Evolutionary conservation across 495 filamentous ascomycete species (phyloP), one percentile per base, ranked within the genome.

Genomic region (Sabuloglossum arenarium): DNA sequence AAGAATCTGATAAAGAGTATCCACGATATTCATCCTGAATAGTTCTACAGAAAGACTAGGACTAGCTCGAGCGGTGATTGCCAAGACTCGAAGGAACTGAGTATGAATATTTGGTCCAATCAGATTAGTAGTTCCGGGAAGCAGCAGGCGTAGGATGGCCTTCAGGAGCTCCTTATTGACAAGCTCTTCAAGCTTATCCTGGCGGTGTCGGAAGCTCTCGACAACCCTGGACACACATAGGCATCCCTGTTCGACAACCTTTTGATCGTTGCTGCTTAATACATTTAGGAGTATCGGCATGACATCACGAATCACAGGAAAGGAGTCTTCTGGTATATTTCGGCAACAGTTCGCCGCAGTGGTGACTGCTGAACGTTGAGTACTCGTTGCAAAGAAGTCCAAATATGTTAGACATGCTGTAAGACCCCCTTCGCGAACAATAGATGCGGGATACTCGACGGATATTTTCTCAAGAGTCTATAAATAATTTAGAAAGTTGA

Each of bases 281-380:
- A 97, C 93, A 61, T 86, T 85, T 27, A 89, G 76, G 10, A 99
- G 75, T 25, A 83, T 96, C 9, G 88, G 88, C 93, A 99, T 99
- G 19, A 95, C 90, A 69, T 91, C 88, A 56, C 79, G 77, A 23
- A 99, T 79, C 0, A 87, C 86, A 8, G 79, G 72, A 64, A 96
- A 99, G 0, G 85, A 89, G 59, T 96, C 90, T 57, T 90, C 86
- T 2, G 88, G 85, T 16, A 99, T 86, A 61, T 94, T 94, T 45
- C 91, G 86, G 65, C 93, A 97, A 69, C 91, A 97, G 62, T 99
- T 97, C 23, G 93, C 93, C 23, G 93, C 93, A 14, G 90, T 97
- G 1, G 87, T 96, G 19, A 97, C 91, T 1, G 93, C 93, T 23
- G 90, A 94, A 29, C 93, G 79, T 67, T 99, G 93, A 3, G 91